Percentiles rank a stretch among this genome's conserved stretches.
Evolutionary conservation across 163 green algal species (phyloP).

Genomic region (Scenedesmus sp.): DNA sequence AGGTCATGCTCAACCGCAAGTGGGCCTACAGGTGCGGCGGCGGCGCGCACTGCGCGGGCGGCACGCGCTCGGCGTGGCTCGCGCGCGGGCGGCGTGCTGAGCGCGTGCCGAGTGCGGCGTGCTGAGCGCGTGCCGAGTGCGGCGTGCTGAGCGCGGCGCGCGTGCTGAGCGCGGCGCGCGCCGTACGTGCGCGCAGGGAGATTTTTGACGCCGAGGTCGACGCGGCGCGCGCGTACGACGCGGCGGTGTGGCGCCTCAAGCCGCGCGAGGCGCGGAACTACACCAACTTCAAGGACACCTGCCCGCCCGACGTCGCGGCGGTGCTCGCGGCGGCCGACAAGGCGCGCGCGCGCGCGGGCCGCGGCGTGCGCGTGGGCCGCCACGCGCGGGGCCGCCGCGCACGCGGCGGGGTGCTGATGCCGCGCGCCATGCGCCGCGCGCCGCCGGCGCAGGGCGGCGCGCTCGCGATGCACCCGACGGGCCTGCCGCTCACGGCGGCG

Average conservation of each 20-base stretch:
- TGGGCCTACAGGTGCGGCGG: constrained; percentile 73
- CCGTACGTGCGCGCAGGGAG: constrained; percentile 24
- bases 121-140: neutral
- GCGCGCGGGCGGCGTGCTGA: neutral
- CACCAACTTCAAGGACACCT: constrained; percentile 78
- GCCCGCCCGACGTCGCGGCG: constrained; percentile 40
- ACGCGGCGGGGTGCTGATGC: neutral
- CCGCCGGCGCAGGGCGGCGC: constrained; percentile 20
- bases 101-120: neutral
- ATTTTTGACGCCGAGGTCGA: constrained; percentile 73
- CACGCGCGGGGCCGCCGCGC: neutral
- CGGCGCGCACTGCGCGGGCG: too few relatives aligned
- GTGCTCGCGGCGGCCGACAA: constrained; percentile 9
- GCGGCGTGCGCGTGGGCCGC: neutral
- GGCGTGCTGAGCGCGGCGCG: neutral
- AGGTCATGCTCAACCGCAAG: constrained; percentile 85
- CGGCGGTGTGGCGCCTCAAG: constrained; percentile 75
- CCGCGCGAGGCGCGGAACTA: constrained; percentile 70
- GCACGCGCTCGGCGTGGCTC: neutral
- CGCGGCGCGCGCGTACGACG: constrained; percentile 71
- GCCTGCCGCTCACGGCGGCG: constrained; percentile 40
- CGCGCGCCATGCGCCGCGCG: neutral
- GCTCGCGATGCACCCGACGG: constrained; percentile 37
- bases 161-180: neutral
- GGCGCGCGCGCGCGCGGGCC: neutral